These are phyloP conservation scores for Fraxinus latifolia DNA, from an alignment of 305 asterid genomes.

Conservation along the genomic window DNA sequence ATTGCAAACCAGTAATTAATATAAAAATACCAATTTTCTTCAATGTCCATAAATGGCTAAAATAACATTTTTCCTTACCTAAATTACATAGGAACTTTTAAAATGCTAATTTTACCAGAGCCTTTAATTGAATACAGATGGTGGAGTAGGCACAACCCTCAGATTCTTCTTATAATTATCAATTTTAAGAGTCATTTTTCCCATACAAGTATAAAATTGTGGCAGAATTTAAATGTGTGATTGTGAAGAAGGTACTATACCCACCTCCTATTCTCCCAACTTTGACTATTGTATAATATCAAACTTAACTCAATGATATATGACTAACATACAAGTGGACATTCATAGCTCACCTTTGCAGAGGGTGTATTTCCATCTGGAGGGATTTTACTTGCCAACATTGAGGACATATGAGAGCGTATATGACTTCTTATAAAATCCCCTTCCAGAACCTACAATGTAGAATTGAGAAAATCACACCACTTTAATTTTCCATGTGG, in stretches of 20 bases:
- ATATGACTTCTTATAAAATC: slow-evolving; percentile 80
- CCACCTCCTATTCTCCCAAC: not conserved
- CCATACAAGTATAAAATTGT: not conserved
- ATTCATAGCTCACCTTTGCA: slow-evolving; percentile 60
- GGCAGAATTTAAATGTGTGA: not conserved
- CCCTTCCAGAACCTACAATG: slow-evolving; percentile 72
- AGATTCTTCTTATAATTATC: not conserved
- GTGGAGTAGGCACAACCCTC: not conserved
- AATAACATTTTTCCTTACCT: not conserved
- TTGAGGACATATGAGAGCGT: slow-evolving; percentile 64
- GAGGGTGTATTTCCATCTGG: slow-evolving; percentile 28
- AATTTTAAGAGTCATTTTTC: not conserved
- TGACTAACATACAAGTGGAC: not conserved
- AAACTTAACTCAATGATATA: not conserved
- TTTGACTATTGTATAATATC: not conserved
- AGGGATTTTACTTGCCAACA: slow-evolving; percentile 36
- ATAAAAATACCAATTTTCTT: not conserved
- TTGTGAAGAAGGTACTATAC: not conserved
- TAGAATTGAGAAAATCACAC: slow-evolving; percentile 18
- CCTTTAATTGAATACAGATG: not conserved
- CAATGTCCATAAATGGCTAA: not conserved
- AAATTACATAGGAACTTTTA: not conserved
- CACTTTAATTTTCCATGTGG: not conserved
- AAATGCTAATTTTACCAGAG: not conserved
- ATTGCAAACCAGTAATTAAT: not conserved